Evolutionary conservation across 2,329 filamentous ascomycete genomes (phyloP), one percentile per base, ranked within the genome.

Genomic region (Biscogniauxia mediterranea): DNA sequence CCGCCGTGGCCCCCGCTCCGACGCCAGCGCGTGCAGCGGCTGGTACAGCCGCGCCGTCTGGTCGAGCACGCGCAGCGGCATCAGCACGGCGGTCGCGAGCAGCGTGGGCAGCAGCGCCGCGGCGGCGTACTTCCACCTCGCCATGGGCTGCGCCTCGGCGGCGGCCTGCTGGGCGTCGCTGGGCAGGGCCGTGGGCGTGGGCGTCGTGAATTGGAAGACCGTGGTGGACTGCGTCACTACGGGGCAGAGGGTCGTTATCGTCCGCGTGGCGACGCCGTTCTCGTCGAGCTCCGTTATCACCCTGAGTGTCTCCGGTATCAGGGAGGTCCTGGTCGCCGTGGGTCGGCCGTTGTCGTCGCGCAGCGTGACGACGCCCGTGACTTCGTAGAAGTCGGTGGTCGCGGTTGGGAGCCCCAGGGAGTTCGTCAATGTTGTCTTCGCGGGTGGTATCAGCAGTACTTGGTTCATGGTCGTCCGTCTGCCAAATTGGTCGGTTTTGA

Each of bases 21-120:
- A 70, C 5, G 76, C 70, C 1, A 84, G 68, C 0, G 77, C 74
- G 56, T 78, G 76, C 65, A 81, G 81, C 1, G 79, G 80, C 21
- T 74, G 71, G 56, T 78, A 76, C 52, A 77, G 72, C 57, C 74
- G 73, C 11, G 76, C 74, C 11, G 69, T 74, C 54, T 71, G 73
- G 57, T 76, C 73, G 8, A 79, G 61, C 46, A 79, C 71, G 11
- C 74, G 72, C 54, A 77, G 72, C 0, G 75, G 74, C n/a, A 78
- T 72, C 11, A 68, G 74, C 26, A 77, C 64, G 1, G 71, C 21
- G 17, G 75, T 72, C 15, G 73, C 71, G 3, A 77, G 55, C 2
- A 79, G 66, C 0, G 74, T 70, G 8, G 78, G 76, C 19, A 79
- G 64, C 63, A 78, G 74, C 51, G 76, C 68, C 3, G 74, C 76